A percentile compares a stretch with the other conserved stretches of the same genome.
Evolutionary conservation across 163 green algal genomes (phyloP).

Genomic region (Scenedesmus sp.): DNA sequence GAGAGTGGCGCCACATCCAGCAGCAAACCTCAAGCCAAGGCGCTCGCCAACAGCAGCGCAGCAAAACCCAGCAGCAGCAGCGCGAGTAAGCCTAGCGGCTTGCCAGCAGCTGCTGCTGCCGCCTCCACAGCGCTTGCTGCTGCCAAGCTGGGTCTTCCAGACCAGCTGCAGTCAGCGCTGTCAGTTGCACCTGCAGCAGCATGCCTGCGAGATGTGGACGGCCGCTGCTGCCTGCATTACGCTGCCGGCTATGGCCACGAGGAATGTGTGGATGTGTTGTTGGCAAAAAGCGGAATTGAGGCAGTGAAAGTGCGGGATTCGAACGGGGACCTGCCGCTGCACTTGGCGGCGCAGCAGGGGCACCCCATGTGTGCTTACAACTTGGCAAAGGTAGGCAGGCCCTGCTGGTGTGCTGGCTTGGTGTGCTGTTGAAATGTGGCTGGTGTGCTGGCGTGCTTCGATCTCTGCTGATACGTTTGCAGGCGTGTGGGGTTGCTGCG

Average conservation of each 20-base stretch:
- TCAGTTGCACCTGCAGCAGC: background rate
- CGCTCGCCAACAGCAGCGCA: background rate
- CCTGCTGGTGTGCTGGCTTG: too few species aligned
- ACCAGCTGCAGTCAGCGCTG: slow-evolving; percentile 58
- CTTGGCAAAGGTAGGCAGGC: slow-evolving; percentile 60
- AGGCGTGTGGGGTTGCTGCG: background rate
- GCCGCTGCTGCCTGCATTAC: slow-evolving; percentile 71
- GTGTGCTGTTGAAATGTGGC: background rate
- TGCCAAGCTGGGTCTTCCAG: slow-evolving; percentile 60
- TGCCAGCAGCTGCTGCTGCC: slow-evolving; percentile 11
- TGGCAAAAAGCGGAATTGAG: slow-evolving; percentile 48
- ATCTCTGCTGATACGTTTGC: background rate
- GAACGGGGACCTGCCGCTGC: slow-evolving; percentile 71
- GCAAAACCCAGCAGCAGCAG: background rate
- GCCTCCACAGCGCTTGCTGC: slow-evolving; percentile 54
- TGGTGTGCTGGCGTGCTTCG: background rate
- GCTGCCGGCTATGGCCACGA: slow-evolving; percentile 73
- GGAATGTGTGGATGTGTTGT: slow-evolving; percentile 71
- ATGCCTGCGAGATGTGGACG: slow-evolving; percentile 54
- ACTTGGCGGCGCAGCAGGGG: slow-evolving; percentile 73
- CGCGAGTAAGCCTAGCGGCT: background rate
- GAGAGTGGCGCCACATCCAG: background rate
- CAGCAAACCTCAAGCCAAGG: background rate
- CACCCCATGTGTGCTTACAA: slow-evolving; percentile 84
- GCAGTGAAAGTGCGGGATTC: slow-evolving; percentile 45